phyloP scores from a whole-genome alignment of 495 filamentous ascomycete species.

The Daldinia grandis region DNA sequence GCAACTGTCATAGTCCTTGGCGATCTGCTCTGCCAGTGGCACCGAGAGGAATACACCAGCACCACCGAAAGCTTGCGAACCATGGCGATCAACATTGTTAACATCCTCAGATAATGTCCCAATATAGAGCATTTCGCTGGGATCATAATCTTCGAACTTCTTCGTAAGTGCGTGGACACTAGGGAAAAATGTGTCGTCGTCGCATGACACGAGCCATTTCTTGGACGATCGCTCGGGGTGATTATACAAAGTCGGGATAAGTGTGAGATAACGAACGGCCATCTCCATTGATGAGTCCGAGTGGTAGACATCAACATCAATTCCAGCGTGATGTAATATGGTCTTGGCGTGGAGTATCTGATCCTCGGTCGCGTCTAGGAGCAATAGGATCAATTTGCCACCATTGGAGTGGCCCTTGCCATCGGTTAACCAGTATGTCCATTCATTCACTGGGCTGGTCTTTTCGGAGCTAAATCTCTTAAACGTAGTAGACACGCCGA shows the following conservation, averaged over 20 bases:
- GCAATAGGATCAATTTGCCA: slow-evolving; percentile 56
- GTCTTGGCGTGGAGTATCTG: slow-evolving; percentile 53
- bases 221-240: slow-evolving; percentile 59
- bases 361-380: slow-evolving; percentile 52
- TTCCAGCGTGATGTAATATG: slow-evolving; percentile 58
- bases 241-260: slow-evolving; percentile 62
- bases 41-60: slow-evolving; percentile 76
- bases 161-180: slow-evolving; percentile 68
- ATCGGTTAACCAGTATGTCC: slow-evolving; percentile 60
- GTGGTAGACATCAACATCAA: slow-evolving; percentile 71
- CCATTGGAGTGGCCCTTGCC: slow-evolving; percentile 59
- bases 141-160: slow-evolving; percentile 59
- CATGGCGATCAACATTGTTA: slow-evolving; percentile 72
- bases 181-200: slow-evolving; percentile 80
- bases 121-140: slow-evolving; percentile 67
- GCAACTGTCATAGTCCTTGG: slow-evolving; percentile 64
- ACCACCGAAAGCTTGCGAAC: slow-evolving; percentile 75
- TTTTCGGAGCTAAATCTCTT: slow-evolving; percentile 53
- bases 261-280: slow-evolving; percentile 63
- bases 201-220: slow-evolving; percentile 74
- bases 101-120: slow-evolving; percentile 75
- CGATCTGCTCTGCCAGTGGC: slow-evolving; percentile 66
- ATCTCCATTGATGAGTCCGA: slow-evolving; percentile 67
- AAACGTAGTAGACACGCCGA: slow-evolving; percentile 59
- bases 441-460: slow-evolving; percentile 57